Base-by-base conservation (phyloP, 345 rosid genomes). In the Aquilaria malaccensis region DNA sequence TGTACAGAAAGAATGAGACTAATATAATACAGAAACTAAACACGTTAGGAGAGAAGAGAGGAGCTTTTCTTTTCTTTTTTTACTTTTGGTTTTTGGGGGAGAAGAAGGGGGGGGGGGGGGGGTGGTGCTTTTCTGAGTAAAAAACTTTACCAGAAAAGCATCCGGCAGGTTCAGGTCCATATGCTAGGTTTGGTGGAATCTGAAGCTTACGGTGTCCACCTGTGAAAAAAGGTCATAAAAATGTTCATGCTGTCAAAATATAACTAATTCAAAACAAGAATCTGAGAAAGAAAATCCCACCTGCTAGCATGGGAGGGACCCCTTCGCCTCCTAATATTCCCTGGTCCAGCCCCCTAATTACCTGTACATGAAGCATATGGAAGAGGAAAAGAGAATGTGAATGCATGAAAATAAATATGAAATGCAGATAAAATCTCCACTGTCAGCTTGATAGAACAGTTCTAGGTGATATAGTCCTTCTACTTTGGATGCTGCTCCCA, bases 161-260 rank as follows among this genome's bases (percentile, higher is more conserved):
- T 55, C 99, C 99, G 2, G 99, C 99, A 50, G 97, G 92, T 73
- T 94, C 96, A 15, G 99, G 97, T 54, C 99, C 99, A 56, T 88
- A 90, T 45, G 97, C 99, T 75, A 87, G 74, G 59, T 67, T 52
- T 46, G 99, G 95, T 60, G 99, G 99, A 77, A 94, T 87, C 73
- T 70, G 77, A 73, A 90, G 99, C 74, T 78, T 86, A 52, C 92
- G 96, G 63, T 79, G 87, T 30, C 99, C 95, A 11, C 96, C 99
- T 87, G 68, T 13, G 9, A 13, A 49, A 73, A 56, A 30, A 46
- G 12, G 54, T 53, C n/a, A 49, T 0, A 63, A 60, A 37, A 37
- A 37, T 5, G 7, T 37, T 37, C 43, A 37, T 37, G 2, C 7
- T 37, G 43, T 37, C 7, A 37, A 37, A 37, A 37, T 37, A 37